These are phyloP conservation scores for Lactarius deliciosus DNA, from an alignment of 768 basidiomycete species.

Conservation along the genomic window DNA sequence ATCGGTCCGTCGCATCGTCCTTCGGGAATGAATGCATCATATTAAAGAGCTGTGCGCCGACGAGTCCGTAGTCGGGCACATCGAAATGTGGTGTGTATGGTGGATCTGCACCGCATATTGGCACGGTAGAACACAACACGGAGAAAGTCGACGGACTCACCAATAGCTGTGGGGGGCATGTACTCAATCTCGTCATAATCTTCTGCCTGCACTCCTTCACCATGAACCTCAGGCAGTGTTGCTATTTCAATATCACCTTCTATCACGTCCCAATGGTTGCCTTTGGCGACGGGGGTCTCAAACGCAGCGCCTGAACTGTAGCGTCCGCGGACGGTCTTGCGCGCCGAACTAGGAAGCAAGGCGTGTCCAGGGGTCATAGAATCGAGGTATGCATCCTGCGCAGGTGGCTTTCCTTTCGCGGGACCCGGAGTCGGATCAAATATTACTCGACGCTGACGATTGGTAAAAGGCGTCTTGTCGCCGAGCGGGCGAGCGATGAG, in stretches of 20 bases:
- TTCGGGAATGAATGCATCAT: slow-evolving; percentile 39
- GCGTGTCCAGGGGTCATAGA: slow-evolving; percentile 40
- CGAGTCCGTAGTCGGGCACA: slow-evolving; percentile 48
- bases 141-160: slow-evolving; percentile 36
- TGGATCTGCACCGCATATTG: slow-evolving; percentile 35
- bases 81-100: slow-evolving; percentile 50
- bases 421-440: slow-evolving; percentile 33
- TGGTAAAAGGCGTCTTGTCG: slow-evolving; percentile 78
- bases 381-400: slow-evolving; percentile 34
- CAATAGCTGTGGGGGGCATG: slow-evolving; percentile 52
- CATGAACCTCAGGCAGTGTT: slow-evolving; percentile 30
- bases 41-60: slow-evolving; percentile 41
- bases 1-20: slow-evolving; percentile 37
- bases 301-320: slow-evolving; percentile 51
- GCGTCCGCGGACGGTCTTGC: slow-evolving; percentile 61
- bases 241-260: slow-evolving; percentile 47
- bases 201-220: slow-evolving; percentile 31
- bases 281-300: slow-evolving; percentile 65
- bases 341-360: slow-evolving; percentile 64
- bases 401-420: slow-evolving; percentile 39
- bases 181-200: slow-evolving; percentile 53
- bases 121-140: neutral
- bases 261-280: slow-evolving; percentile 76
- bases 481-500: slow-evolving; percentile 49
- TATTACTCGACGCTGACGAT: slow-evolving; percentile 47